A percentile compares a stretch with the other conserved stretches of the same genome.
phyloP scores from a whole-genome alignment of 768 basidiomycete species.

The Boletus sensibilis region DNA sequence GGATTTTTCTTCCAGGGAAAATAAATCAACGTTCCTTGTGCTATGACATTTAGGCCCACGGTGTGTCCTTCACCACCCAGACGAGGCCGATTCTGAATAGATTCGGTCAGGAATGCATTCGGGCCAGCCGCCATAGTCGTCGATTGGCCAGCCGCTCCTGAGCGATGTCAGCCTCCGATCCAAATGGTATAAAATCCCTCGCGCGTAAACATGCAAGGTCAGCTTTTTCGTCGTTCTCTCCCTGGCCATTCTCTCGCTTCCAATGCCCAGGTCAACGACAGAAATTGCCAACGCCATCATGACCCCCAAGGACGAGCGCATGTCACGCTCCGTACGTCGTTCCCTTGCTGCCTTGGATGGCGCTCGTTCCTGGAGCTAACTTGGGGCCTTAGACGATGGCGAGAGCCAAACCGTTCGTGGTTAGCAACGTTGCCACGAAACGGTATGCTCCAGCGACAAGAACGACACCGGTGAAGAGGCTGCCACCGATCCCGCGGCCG shows the following conservation, averaged over 20 bases:
- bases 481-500: not conserved
- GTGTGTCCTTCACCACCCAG: not conserved
- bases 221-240: constrained; percentile 1
- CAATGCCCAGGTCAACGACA: not conserved
- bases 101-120: not conserved
- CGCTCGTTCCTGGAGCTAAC: not conserved
- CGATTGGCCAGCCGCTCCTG: not conserved
- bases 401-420: constrained; percentile 10
- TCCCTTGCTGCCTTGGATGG: not conserved
- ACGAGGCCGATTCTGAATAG: not conserved
- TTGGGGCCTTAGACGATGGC: not conserved
- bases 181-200: not conserved
- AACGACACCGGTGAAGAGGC: not conserved
- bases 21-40: not conserved
- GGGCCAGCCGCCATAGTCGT: not conserved
- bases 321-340: not conserved
- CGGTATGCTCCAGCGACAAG: not conserved
- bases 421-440: not conserved
- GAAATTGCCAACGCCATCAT: not conserved
- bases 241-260: not conserved
- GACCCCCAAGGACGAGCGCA: not conserved
- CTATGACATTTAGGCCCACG: too few relatives aligned
- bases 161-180: not conserved
- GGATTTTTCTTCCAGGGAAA: not conserved
- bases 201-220: not conserved